These are phyloP conservation scores for Cryptococcus sp. DNA, from an alignment of 1,284 basidiomycete species.

Conservation along the genomic window DNA sequence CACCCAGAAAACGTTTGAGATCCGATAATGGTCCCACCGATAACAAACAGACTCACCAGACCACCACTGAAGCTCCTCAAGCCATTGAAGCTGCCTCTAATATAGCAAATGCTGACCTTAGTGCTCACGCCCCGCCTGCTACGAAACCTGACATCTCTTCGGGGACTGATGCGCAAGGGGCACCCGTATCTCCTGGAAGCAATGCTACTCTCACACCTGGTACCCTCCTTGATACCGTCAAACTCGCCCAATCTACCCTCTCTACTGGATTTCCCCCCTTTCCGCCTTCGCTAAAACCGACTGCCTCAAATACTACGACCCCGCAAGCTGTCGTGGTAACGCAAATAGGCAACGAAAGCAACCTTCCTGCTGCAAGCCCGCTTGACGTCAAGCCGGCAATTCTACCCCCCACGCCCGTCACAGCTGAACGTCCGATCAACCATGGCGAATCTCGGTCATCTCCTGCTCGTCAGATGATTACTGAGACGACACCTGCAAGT, in stretches of 20 bases:
- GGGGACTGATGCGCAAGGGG: too few relatives aligned
- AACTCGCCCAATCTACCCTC: too few relatives aligned
- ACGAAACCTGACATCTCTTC: neutral
- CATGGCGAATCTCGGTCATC: neutral
- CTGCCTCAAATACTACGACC: too few relatives aligned
- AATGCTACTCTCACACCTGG: too few relatives aligned
- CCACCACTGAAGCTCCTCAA: neutral
- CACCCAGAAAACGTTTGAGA: slow-evolving; percentile 24
- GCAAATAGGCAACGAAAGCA: too few relatives aligned
- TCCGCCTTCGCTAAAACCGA: too few relatives aligned
- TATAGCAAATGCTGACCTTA: slow-evolving; percentile 5
- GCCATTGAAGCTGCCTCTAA: slow-evolving; percentile 1
- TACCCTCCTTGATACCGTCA: too few relatives aligned
- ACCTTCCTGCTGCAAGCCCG: neutral
- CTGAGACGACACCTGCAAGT: slow-evolving; percentile 2
- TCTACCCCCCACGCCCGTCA: slow-evolving; percentile 32
- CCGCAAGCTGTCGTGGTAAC: neutral
- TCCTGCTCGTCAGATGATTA: slow-evolving; percentile 5
- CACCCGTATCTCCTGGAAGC: too few relatives aligned
- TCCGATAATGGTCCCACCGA: neutral
- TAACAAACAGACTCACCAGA: neutral
- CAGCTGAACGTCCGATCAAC: slow-evolving; percentile 16
- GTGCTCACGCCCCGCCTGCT: slow-evolving; percentile 1
- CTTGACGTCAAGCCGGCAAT: neutral
- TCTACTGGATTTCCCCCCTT: too few relatives aligned